A percentile compares a stretch with the other conserved stretches of the same genome.
Conservation (phyloP, 164 flowering plant genomes). For the Paratinospora sagittata region DNA sequence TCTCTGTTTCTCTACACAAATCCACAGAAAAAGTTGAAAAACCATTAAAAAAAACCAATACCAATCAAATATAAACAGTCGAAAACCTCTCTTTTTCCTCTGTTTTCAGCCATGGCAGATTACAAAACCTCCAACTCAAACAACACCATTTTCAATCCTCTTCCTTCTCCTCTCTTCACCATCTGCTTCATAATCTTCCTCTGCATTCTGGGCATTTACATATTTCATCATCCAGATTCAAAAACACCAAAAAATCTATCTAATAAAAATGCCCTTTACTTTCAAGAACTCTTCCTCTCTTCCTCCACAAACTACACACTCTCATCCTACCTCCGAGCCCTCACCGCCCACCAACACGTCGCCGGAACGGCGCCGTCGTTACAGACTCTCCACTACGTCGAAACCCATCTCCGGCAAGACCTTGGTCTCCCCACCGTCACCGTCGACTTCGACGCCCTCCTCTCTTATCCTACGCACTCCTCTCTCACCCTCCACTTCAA, state of each 20-base stretch:
- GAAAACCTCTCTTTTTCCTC: neutral
- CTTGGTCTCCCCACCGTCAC: conserved; percentile 41
- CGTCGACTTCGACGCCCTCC: conserved; percentile 39
- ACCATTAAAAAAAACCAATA: too few relatives aligned
- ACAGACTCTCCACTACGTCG: conserved; percentile 36
- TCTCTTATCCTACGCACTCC: conserved; percentile 57
- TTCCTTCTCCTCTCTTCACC: conserved; percentile 14
- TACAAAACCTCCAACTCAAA: neutral
- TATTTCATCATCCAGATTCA: conserved; percentile 20
- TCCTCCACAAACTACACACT: conserved; percentile 52
- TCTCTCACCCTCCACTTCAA: conserved; percentile 43
- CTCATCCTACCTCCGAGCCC: conserved; percentile 61
- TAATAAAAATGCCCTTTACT: conserved; percentile 18
- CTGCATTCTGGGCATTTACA: conserved; percentile 29
- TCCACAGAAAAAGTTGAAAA: too few relatives aligned
- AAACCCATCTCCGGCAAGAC: conserved; percentile 27
- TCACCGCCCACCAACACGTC: conserved; percentile 75
- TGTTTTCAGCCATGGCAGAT: neutral
- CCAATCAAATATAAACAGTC: too few relatives aligned
- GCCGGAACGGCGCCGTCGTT: conserved; percentile 60
- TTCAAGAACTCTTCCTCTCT: conserved; percentile 47
- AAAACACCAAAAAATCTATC: neutral
- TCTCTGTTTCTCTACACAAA: conserved; percentile 6
- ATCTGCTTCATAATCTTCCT: conserved; percentile 20
- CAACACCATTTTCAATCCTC: neutral